Conservation (phyloP, 306 rosid species). For the Glycine latifolia region DNA sequence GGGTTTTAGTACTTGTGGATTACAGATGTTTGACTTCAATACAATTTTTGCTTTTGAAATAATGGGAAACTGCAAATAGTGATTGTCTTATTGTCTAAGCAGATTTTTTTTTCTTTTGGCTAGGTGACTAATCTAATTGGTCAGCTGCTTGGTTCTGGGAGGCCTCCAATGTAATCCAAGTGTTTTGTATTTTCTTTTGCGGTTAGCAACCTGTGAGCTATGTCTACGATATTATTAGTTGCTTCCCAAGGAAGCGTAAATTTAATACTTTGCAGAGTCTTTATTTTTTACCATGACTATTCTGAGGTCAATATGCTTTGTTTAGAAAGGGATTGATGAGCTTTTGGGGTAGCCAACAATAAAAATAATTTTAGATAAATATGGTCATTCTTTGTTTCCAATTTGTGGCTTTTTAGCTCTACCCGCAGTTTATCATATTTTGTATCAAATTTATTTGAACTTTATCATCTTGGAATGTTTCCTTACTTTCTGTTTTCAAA, state of each 20-base stretch:
- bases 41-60: conserved; percentile 18
- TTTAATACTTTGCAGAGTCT: too few relatives aligned
- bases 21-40: conserved; percentile 6
- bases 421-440: too few relatives aligned
- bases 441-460: too few relatives aligned
- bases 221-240: too few relatives aligned
- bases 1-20: background rate
- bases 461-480: background rate
- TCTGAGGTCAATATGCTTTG: too few relatives aligned
- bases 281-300: too few relatives aligned
- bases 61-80: conserved; percentile 1
- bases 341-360: conserved; percentile 22
- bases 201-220: too few relatives aligned
- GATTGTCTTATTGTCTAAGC: conserved; percentile 1
- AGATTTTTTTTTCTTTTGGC: background rate
- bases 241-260: too few relatives aligned
- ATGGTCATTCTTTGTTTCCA: too few relatives aligned
- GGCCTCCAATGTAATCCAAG: conserved; percentile 66
- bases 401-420: too few relatives aligned
- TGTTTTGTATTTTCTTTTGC: conserved; percentile 27
- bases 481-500: background rate
- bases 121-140: conserved; percentile 90
- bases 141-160: conserved; percentile 84
- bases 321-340: conserved; percentile 35
- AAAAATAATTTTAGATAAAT: conserved; percentile 39